These are phyloP conservation scores for Proliferodiscus dingleyae DNA, from an alignment of 2,329 filamentous ascomycete species.

Conservation along the genomic window DNA sequence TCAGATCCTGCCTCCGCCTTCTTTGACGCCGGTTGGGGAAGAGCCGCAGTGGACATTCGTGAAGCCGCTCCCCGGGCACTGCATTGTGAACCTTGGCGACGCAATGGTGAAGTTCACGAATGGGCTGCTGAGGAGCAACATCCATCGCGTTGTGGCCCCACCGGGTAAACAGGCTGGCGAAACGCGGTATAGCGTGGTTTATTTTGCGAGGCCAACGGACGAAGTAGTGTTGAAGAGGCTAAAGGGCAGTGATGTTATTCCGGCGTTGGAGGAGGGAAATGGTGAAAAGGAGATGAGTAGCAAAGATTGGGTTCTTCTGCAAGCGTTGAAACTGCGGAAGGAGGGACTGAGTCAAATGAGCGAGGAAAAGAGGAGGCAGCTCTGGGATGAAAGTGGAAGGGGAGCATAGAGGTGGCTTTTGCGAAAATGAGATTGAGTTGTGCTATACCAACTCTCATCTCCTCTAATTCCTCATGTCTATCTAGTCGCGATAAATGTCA, in stretches of 20 bases:
- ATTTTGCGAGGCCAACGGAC: constrained; percentile 48
- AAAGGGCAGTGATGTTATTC: constrained; percentile 21
- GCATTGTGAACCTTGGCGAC: constrained; percentile 36
- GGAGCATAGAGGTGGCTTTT: constrained; percentile 7
- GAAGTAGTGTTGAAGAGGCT: constrained; percentile 32
- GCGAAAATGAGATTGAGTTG: too few species aligned
- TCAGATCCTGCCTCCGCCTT: constrained; percentile 32
- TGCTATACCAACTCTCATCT: too few species aligned
- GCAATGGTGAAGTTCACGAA: constrained; percentile 33
- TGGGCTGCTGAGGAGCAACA: constrained; percentile 30
- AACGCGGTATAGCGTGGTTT: constrained; percentile 47
- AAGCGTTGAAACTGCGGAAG: constrained; percentile 20
- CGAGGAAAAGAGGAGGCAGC: constrained; percentile 17
- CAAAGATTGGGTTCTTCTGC: constrained; percentile 24
- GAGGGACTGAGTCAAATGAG: constrained; percentile 5
- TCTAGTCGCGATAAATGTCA: too few species aligned
- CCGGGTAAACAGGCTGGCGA: constrained; percentile 25
- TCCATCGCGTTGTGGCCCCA: constrained; percentile 33
- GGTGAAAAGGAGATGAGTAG: constrained; percentile 18
- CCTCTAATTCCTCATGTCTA: too few species aligned
- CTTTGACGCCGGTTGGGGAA: constrained; percentile 12
- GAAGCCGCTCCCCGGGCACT: constrained; percentile 31
- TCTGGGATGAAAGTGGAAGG: constrained; percentile 19
- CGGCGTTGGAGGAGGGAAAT: constrained; percentile 13
- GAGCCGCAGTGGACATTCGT: constrained; percentile 33